A percentile compares a stretch with the other conserved stretches of the same genome.
phyloP scores from a whole-genome alignment of 1,139 yeast genomes.

The Magnusiomyces starmeri region DNA sequence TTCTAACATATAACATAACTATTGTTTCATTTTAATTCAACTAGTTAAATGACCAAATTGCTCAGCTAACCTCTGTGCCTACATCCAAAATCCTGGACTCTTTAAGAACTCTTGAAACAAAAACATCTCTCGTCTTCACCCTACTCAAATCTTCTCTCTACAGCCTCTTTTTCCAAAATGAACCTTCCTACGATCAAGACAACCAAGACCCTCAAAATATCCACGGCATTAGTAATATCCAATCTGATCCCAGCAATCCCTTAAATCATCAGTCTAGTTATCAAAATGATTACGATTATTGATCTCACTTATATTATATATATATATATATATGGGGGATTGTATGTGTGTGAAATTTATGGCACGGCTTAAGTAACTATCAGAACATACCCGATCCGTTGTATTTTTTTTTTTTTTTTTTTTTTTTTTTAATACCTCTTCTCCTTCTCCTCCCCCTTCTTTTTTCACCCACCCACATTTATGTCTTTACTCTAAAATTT shows the following conservation, averaged over 20 bases:
- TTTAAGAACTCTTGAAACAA: constrained; percentile 46
- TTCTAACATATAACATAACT: constrained; percentile 1
- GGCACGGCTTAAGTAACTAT: too few species aligned
- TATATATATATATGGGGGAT: too few species aligned
- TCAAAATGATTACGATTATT: constrained; percentile 5
- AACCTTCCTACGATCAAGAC: constrained; percentile 23
- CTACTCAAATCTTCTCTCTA: constrained; percentile 54
- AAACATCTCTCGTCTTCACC: constrained; percentile 51
- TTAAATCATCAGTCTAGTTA: neutral
- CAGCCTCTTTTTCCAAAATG: constrained; percentile 42
- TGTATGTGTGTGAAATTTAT: too few species aligned
- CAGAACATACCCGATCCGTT: neutral
- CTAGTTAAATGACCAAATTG: constrained; percentile 24
- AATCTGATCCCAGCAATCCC: too few species aligned
- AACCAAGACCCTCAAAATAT: neutral
- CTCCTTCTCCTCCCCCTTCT: neutral
- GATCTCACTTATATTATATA: neutral
- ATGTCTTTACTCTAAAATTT: too few species aligned
- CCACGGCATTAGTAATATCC: neutral
- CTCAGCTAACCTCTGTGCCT: constrained; percentile 25
- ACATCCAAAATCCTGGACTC: constrained; percentile 41
- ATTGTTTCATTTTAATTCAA: neutral
- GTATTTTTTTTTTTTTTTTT: neutral
- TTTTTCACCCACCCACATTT: neutral
- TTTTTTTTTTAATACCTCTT: neutral